Base-by-base conservation (phyloP, 1,284 basidiomycete species). In the Cryptococcus wingfieldii region DNA sequence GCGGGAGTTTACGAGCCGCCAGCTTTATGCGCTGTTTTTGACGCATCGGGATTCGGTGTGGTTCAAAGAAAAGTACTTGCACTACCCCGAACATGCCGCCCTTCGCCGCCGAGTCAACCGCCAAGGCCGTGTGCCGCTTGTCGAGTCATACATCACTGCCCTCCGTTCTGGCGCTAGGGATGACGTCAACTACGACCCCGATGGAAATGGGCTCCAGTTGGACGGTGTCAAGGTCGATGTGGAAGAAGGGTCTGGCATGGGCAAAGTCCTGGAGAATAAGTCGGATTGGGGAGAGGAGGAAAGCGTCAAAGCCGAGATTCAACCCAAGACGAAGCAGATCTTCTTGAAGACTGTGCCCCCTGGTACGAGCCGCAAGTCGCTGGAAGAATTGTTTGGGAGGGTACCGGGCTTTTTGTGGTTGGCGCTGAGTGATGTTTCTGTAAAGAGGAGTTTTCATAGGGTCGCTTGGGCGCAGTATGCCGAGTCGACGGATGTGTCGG, bases 61-160 rank as follows among this genome's bases (percentile, higher is more conserved):
- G 93, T 96, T 95, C 79, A 84, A 85, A 58, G 93, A 97, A 80
- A 90, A 90, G 74, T 97, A 97, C 79, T 88, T 89, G 54, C 86
- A 86, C 52, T 75, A 83, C 19, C 78, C 83, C 48, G 87, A 89
- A 65, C 83, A 82, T 68, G 80, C 82, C 52, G 80, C 81, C 46
- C 78, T 91, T 69, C 85, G 93, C 63, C 80, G 80, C 58, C 82
- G 89, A 64, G 83, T 91, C 58, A 84, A 87, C 74, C 86, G 84
- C 72, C 84, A 88, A 65, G 91, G 89, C 7, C 88, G 90, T 83
- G 84, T 83, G 67, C 86, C 86, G 27, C 82, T 85, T 62, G 76
- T 87, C 51, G 82, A 84, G 63, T 75, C 79, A 46, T 95, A 94
- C 75, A 68, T 92, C 60, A 78, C 83, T 70, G 88, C 89, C 66